Conservation (phyloP, 148 eudicot species). For the Fagopyrum esculentum region DNA sequence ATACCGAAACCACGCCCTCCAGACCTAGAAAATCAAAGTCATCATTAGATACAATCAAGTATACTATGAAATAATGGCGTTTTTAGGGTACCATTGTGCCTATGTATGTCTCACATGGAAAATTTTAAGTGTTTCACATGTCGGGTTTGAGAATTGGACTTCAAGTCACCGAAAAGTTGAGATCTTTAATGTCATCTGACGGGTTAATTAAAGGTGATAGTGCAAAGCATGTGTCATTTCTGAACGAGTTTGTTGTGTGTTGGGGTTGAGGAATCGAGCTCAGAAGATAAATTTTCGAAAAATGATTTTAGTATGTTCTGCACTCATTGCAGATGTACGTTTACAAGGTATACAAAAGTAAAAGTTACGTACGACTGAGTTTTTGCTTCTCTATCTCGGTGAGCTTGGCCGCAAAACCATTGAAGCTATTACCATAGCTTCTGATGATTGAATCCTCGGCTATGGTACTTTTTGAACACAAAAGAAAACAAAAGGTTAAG, state of each 20-base stretch:
- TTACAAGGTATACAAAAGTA: neutral
- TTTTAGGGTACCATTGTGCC: no score
- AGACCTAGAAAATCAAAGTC: conserved; percentile 17
- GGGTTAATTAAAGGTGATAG: no score
- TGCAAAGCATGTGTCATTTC: no score
- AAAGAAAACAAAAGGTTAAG: neutral
- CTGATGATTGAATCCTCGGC: conserved; percentile 17
- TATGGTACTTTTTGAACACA: conserved; percentile 13
- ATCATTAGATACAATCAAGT: neutral
- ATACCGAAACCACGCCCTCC: conserved; percentile 42
- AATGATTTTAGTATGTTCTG: no score
- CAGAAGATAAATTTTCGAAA: neutral
- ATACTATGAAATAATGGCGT: no score
- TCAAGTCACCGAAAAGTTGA: no score
- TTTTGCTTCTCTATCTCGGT: conserved; percentile 22
- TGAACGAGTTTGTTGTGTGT: no score
- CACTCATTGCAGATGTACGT: no score
- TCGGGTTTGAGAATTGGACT: neutral
- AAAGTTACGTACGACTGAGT: conserved; percentile 15
- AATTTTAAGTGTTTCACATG: no score
- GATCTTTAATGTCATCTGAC: no score
- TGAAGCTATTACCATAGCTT: conserved; percentile 37
- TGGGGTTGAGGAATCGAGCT: no score
- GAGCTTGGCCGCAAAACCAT: conserved; percentile 39
- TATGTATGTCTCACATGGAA: no score